Evolutionary conservation across 1,284 basidiomycete genomes (phyloP).

Genomic region (Rhodotorula sp.): DNA sequence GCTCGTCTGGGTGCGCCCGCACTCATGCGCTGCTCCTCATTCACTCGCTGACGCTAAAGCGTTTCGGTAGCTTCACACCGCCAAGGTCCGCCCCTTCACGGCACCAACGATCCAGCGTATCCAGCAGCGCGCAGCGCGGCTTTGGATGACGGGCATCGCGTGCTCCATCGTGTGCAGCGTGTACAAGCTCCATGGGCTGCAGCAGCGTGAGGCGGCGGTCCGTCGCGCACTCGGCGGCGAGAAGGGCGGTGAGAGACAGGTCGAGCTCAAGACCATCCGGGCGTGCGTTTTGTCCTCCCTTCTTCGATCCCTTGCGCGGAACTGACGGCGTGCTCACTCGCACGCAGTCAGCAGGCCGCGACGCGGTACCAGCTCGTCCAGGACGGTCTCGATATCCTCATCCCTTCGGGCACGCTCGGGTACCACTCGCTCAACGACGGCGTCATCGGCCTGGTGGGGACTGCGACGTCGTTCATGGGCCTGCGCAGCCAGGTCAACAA

Average conservation of each 20-base stretch:
- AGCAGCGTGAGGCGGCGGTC: constrained; percentile 29
- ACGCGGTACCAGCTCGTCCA: constrained; percentile 76
- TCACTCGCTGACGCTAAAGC: neutral
- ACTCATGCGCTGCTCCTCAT: neutral
- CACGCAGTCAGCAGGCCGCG: constrained; percentile 63
- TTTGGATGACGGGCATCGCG: constrained; percentile 85
- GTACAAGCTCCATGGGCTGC: constrained; percentile 43
- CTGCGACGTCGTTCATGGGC: constrained; percentile 56
- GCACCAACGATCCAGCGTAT: constrained; percentile 58
- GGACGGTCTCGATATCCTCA: constrained; percentile 80
- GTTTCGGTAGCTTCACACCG: constrained; percentile 60
- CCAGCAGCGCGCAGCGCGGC: constrained; percentile 73
- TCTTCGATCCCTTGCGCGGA: neutral
- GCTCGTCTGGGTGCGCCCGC: constrained; percentile 71
- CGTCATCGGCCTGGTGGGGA: constrained; percentile 76
- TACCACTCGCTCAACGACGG: constrained; percentile 84
- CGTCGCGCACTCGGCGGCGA: constrained; percentile 56
- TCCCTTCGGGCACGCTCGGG: constrained; percentile 82
- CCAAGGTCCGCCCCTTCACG: constrained; percentile 44
- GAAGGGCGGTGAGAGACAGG: constrained; percentile 67
- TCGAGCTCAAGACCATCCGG: constrained; percentile 62
- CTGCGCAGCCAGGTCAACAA: constrained; percentile 49
- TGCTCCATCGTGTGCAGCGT: constrained; percentile 43
- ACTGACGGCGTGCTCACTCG: too few relatives aligned
- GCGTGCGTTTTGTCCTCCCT: constrained; percentile 54